Conservation (phyloP, 495 filamentous ascomycete genomes). For the Aspergillus asperescens region DNA sequence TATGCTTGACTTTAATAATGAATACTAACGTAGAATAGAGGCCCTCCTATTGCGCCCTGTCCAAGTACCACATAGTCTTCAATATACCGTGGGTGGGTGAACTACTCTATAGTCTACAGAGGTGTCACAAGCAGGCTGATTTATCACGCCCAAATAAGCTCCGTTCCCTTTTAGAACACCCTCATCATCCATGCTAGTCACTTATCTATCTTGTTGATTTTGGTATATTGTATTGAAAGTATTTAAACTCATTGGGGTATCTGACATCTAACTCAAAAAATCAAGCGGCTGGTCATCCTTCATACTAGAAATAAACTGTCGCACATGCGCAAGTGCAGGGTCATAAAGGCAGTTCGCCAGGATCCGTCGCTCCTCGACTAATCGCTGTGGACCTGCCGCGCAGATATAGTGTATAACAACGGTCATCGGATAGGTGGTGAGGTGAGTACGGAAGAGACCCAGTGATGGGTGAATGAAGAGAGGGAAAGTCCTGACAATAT, state of each 20-base stretch:
- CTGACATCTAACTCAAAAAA: background rate
- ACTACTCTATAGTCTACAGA: background rate
- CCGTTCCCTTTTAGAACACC: background rate
- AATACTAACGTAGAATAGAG: no score
- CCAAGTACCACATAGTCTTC: no score
- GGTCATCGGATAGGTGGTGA: background rate
- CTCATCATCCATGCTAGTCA: background rate
- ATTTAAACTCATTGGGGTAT: background rate
- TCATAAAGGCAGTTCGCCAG: background rate
- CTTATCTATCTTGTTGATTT: slow-evolving; percentile 39
- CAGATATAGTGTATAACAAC: background rate
- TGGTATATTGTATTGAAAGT: background rate
- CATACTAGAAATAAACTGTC: slow-evolving; percentile 4
- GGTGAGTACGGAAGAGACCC: slow-evolving; percentile 1
- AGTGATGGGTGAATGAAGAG: background rate
- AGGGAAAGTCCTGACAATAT: slow-evolving; percentile 2
- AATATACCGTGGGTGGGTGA: no score
- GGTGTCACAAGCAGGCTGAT: background rate
- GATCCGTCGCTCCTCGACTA: background rate
- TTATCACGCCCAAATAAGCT: no score
- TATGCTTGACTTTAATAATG: no score
- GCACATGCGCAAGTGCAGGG: slow-evolving; percentile 1
- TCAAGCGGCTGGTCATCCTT: background rate
- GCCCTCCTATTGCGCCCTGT: no score
- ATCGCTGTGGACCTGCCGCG: background rate